phyloP scores from a whole-genome alignment of 768 basidiomycete species.

The Lactifluus hygrophoroides region DNA sequence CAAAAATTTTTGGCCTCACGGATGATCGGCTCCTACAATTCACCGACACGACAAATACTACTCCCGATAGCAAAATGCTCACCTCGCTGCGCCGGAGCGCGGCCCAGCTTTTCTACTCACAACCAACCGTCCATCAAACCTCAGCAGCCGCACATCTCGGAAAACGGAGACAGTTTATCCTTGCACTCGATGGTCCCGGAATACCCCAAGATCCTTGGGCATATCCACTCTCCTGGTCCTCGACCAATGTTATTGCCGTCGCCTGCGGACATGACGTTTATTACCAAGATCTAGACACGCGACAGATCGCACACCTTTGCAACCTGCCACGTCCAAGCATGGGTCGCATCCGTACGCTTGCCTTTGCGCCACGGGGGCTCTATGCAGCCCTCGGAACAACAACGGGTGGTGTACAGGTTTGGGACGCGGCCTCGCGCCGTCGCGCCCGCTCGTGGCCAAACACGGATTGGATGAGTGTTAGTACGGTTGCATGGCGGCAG shows the following conservation, averaged over 20 bases:
- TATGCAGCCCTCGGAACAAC: conserved; percentile 46
- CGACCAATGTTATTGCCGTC: conserved; percentile 50
- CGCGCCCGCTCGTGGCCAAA: conserved; percentile 30
- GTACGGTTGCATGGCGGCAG: conserved; percentile 34
- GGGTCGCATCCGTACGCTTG: conserved; percentile 39
- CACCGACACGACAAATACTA: conserved; percentile 31
- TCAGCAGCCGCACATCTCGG: conserved; percentile 55
- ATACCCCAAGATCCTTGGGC: conserved; percentile 46
- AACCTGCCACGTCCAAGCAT: conserved; percentile 27
- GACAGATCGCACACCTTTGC: conserved; percentile 44
- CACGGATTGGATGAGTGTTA: conserved; percentile 28
- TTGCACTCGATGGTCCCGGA: conserved; percentile 59
- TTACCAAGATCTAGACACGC: conserved; percentile 52
- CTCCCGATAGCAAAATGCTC: conserved; percentile 35
- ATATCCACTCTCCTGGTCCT: conserved; percentile 55
- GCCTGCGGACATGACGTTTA: conserved; percentile 52
- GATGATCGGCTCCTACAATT: conserved; percentile 50
- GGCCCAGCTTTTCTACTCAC: conserved; percentile 38
- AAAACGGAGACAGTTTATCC: conserved; percentile 42
- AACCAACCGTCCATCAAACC: conserved; percentile 28
- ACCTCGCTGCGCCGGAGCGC: conserved; percentile 44
- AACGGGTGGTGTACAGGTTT: conserved; percentile 43
- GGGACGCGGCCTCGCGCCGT: conserved; percentile 36
- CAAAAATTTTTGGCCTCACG: conserved; percentile 50
- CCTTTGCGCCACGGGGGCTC: conserved; percentile 41